Conservation (phyloP, 2,329 filamentous ascomycete genomes). For the Chaetomium strumarium region DNA sequence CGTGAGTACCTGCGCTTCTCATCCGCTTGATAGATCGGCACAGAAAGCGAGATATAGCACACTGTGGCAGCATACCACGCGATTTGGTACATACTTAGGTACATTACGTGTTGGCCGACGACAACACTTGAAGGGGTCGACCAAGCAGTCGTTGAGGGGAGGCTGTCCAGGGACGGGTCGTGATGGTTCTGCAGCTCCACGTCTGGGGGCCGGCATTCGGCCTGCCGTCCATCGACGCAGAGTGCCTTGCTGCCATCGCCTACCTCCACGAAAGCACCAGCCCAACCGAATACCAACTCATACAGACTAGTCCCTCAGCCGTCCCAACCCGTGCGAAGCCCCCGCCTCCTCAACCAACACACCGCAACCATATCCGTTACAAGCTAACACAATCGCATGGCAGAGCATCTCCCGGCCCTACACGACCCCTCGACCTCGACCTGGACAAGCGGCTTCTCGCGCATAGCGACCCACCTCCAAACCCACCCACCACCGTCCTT, state of each 20-base stretch:
- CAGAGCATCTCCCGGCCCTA: conserved; percentile 52
- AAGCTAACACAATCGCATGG: neutral
- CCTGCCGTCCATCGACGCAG: conserved; percentile 82
- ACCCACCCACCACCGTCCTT: conserved; percentile 22
- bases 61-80: too few species aligned
- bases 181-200: conserved; percentile 57
- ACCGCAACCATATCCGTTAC: conserved; percentile 6
- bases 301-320: conserved; percentile 65
- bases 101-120: neutral
- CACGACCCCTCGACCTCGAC: conserved; percentile 42
- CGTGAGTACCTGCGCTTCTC: conserved; percentile 16
- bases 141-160: neutral
- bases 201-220: conserved; percentile 87
- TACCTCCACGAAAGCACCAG: conserved; percentile 63
- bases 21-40: neutral
- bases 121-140: neutral
- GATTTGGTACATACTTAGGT: too few species aligned
- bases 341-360: conserved; percentile 29
- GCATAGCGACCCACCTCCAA: conserved; percentile 54
- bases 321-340: conserved; percentile 57
- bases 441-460: conserved; percentile 55
- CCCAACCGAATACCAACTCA: conserved; percentile 57
- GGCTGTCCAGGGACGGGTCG: too few species aligned
- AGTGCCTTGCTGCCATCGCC: conserved; percentile 78
- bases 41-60: neutral